phyloP scores from a whole-genome alignment of 176 grass and related monocot species.

The Dendrocalamus sinicus region DNA sequence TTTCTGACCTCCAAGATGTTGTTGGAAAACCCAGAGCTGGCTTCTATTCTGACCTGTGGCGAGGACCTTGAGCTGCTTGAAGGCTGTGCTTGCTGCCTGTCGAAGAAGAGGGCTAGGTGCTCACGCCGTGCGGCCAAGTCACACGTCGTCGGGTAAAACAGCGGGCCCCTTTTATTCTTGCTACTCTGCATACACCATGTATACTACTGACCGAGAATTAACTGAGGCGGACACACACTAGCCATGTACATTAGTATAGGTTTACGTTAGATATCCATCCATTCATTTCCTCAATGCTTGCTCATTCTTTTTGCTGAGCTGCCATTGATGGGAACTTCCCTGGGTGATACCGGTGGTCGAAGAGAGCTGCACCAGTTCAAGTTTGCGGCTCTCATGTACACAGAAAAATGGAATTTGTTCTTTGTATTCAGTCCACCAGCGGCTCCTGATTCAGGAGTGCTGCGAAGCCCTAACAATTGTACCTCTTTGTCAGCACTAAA shows the following conservation, averaged over 20 bases:
- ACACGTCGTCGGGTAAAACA: constrained; percentile 44
- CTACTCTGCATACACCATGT: constrained; percentile 21
- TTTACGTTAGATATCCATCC: constrained; percentile 54
- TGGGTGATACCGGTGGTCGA: constrained; percentile 46
- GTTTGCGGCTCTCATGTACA: constrained; percentile 51
- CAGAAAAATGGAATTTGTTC: constrained; percentile 26
- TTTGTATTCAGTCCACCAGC: constrained; percentile 34
- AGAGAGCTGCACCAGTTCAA: constrained; percentile 31
- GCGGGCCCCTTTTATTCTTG: constrained; percentile 13
- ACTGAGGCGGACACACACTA: constrained; percentile 33
- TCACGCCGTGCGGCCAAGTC: constrained; percentile 64
- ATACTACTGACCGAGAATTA: constrained; percentile 44
- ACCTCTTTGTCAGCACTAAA: constrained; percentile 40
- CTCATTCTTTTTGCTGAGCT: constrained; percentile 69
- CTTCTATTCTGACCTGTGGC: constrained; percentile 89
- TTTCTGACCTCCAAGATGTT: constrained; percentile 92
- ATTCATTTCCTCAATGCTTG: constrained; percentile 56
- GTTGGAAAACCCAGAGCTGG: constrained; percentile 87
- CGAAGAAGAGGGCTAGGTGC: constrained; percentile 65
- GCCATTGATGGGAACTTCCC: constrained; percentile 53
- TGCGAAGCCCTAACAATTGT: constrained; percentile 35
- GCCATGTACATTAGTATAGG: constrained; percentile 56
- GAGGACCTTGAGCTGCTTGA: constrained; percentile 94
- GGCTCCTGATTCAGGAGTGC: constrained; percentile 31
- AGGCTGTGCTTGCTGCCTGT: constrained; percentile 82